Evolutionary conservation across 2,329 filamentous ascomycete species (phyloP), one percentile per base, ranked within the genome.

Genomic region (Scleromitrula shiraiana): DNA sequence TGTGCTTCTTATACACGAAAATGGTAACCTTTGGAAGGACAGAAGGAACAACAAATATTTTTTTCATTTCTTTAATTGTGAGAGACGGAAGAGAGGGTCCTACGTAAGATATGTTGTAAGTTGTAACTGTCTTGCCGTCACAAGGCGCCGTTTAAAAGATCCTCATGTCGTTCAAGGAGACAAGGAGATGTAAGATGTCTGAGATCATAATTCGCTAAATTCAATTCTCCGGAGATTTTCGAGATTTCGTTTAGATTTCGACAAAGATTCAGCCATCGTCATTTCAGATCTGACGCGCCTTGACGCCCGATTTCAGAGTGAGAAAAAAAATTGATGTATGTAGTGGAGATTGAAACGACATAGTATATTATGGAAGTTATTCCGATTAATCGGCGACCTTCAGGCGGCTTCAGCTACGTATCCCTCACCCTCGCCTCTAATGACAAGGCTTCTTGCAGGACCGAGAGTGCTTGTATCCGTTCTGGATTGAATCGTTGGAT

Each of bases 21-120:
- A 33, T n/a, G 35, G 43, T 40, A 46, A 46, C 43, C 39, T n/a
- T 46, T 27, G 32, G 41, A 35, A 30, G 29, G 14, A 20, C n/a
- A 7, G 9, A 26, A 46, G 43, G 43, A 40, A 46, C 43, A 46
- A 32, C 43, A 46, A 46, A 22, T 46, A 14, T 40, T 9, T 32
- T 33, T 29, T 9, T 30, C 29, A 33, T 39, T 40, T 46, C 29
- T 3, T 19, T 17, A 46, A 40, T 23, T 26, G 30, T 26, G 43
- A 19, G 19, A 29, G 35, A 37, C 12, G 15, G 19, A 8, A 10
- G 33, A 15, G 7, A 9, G 10, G 12, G n/a, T 43, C 24, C 7
- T 19, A 24, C 33, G 24, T 30, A 43, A 43, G 41, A 35, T 33
- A 24, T 33, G n/a, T n/a, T n/a, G n/a, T n/a, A n/a, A n/a, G 33